These are phyloP conservation scores for Tulasnella sp. DNA, from an alignment of 768 basidiomycete species.

Conservation along the genomic window DNA sequence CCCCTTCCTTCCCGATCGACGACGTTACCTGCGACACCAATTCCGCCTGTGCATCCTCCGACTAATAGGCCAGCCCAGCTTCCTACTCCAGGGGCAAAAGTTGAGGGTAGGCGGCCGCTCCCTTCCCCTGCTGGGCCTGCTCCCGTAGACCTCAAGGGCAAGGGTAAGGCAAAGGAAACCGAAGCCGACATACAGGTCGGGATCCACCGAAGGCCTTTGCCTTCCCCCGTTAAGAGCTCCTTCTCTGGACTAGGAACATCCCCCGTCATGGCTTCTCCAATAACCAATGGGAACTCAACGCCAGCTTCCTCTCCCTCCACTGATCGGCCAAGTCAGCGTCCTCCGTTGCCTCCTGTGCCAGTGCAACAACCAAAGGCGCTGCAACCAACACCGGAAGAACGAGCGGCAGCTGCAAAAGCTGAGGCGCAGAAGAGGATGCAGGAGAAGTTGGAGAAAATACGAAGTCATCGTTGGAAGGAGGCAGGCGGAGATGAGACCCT, in stretches of 20 bases:
- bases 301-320: not conserved
- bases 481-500: not conserved
- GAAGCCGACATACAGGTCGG: not conserved
- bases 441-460: not conserved
- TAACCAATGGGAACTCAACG: not conserved
- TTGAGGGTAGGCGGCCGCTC: not conserved
- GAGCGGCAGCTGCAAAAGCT: not conserved
- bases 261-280: not conserved
- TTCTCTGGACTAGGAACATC: not conserved
- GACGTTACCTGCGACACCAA: not conserved
- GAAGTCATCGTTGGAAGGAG: not conserved
- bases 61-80: not conserved
- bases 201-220: not conserved
- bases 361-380: not conserved
- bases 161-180: not conserved
- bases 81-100: not conserved
- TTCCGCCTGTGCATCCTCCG: not conserved
- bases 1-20: not conserved
- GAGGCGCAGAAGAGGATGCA: conserved; percentile 7
- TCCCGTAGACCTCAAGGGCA: not conserved
- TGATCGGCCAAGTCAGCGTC: not conserved
- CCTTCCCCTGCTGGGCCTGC: not conserved
- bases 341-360: not conserved
- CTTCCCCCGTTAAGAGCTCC: not conserved
- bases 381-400: not conserved